Conservation (phyloP, 2,329 filamentous ascomycete species). For the Lasiodiplodia citricola region DNA sequence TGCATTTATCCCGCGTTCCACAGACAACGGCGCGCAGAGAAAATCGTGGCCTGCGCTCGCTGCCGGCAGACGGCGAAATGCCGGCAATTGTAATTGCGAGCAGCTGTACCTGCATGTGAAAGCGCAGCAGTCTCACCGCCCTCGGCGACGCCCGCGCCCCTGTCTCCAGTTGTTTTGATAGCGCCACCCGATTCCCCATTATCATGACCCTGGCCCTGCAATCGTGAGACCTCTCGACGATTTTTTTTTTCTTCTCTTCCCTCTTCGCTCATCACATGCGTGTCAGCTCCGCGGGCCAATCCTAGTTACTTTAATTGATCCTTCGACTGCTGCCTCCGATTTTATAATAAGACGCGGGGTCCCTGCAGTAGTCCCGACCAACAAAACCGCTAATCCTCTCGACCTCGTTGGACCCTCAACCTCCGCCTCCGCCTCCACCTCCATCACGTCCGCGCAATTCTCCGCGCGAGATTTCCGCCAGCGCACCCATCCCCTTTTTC, state of each 20-base stretch:
- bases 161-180: not conserved
- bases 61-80: not conserved
- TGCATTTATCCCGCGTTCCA: no score
- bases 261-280: not conserved
- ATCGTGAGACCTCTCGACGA: constrained; percentile 18
- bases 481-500: not conserved
- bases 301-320: not conserved
- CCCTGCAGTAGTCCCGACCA: not conserved
- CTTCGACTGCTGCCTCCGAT: not conserved
- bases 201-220: constrained; percentile 13
- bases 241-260: not conserved
- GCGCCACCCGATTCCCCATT: constrained; percentile 23
- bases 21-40: not conserved
- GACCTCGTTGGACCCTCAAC: not conserved
- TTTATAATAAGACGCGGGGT: not conserved
- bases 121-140: constrained; percentile 17
- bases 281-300: not conserved
- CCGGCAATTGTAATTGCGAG: not conserved
- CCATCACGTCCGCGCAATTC: not conserved
- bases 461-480: no score
- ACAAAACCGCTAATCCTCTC: not conserved
- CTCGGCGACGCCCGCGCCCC: not conserved
- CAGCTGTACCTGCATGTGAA: constrained; percentile 15
- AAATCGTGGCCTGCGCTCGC: not conserved
- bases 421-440: not conserved